A percentile compares a stretch with the other conserved stretches of the same genome.
phyloP scores from a whole-genome alignment of 148 eudicot species.

The Tetragonia tetragonoides region DNA sequence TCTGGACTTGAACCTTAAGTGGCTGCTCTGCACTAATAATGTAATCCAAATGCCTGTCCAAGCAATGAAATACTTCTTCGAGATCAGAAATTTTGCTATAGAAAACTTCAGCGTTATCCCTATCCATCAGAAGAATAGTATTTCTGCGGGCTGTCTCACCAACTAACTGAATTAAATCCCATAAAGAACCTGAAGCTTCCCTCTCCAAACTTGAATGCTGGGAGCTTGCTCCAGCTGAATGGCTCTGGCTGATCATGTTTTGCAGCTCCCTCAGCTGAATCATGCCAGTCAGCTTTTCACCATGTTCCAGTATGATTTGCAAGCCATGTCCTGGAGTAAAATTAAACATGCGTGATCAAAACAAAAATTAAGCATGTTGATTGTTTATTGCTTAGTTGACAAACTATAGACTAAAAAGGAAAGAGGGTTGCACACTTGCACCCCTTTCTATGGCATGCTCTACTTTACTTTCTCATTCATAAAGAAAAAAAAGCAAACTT shows the following conservation, averaged over 20 bases:
- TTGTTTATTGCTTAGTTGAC: neutral
- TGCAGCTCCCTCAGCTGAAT: conserved; percentile 83
- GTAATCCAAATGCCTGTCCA: conserved; percentile 61
- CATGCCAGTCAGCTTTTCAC: conserved; percentile 91
- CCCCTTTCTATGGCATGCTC: neutral
- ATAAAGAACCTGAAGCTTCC: conserved; percentile 70
- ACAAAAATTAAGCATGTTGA: neutral
- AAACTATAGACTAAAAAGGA: neutral
- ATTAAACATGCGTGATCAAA: neutral
- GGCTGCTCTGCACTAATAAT: conserved; percentile 62
- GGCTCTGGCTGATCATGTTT: conserved; percentile 60
- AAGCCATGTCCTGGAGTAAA: conserved; percentile 65
- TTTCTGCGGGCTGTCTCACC: conserved; percentile 89
- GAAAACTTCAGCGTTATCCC: conserved; percentile 95
- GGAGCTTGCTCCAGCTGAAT: conserved; percentile 40
- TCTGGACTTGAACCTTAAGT: conserved; percentile 54
- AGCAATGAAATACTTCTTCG: conserved; percentile 76
- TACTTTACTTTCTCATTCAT: neutral
- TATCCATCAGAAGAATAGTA: conserved; percentile 93
- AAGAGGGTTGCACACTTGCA: neutral
- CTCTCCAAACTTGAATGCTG: conserved; percentile 40
- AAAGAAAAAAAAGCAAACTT: neutral
- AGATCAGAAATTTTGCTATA: conserved; percentile 91
- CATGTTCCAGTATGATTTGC: conserved; percentile 92
- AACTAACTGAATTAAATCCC: conserved; percentile 93